Conservation (phyloP, 768 basidiomycete species). For the Chalciporus piperatus region DNA sequence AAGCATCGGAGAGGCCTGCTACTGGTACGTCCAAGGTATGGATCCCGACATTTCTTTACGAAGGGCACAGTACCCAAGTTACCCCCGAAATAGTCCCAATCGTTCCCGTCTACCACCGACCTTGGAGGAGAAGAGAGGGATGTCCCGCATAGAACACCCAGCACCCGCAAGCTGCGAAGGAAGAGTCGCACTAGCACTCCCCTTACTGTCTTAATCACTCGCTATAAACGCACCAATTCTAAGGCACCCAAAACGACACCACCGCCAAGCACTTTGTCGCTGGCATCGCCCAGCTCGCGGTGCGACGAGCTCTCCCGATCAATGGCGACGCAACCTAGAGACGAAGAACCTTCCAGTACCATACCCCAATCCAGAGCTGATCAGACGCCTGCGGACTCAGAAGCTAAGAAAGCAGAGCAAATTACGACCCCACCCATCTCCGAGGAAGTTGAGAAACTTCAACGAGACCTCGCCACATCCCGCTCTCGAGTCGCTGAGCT, state of each 20-base stretch:
- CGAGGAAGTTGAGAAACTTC: constrained; percentile 6
- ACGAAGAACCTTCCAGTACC: neutral
- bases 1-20: neutral
- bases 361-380: neutral
- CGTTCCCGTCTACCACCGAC: neutral
- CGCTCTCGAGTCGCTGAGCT: neutral
- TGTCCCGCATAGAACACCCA: neutral
- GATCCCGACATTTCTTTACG: neutral
- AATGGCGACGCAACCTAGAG: neutral
- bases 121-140: neutral
- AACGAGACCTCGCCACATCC: constrained; percentile 3
- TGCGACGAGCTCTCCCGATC: neutral
- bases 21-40: neutral
- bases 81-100: neutral
- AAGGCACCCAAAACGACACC: too few relatives aligned
- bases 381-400: neutral
- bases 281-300: neutral
- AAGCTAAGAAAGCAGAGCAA: neutral
- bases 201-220: neutral
- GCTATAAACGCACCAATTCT: too few relatives aligned
- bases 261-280: too few relatives aligned
- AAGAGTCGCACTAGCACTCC: neutral
- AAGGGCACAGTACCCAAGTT: neutral
- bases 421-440: neutral
- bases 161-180: neutral